Conservation (phyloP, 441 rosid genomes). For the Croton laevigatus region DNA sequence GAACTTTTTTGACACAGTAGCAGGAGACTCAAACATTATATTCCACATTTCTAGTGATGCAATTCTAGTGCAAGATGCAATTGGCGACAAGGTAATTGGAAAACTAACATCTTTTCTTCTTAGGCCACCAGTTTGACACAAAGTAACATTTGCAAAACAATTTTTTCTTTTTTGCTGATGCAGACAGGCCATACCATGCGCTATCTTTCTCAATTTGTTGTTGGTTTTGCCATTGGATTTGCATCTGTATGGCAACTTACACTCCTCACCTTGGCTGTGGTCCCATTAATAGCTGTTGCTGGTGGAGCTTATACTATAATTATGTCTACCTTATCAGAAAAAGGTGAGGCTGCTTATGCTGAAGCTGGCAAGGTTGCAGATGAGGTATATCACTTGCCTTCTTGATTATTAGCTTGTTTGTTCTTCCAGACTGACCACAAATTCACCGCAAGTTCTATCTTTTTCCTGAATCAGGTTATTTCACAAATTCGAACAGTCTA, state of each 20-base stretch:
- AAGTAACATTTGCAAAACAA: not conserved
- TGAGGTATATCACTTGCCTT: slow-evolving; percentile 48
- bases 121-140: not conserved
- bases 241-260: slow-evolving; percentile 77
- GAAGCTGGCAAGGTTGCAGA: slow-evolving; percentile 79
- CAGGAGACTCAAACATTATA: slow-evolving; percentile 61
- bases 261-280: slow-evolving; percentile 80
- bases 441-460: not conserved
- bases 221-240: slow-evolving; percentile 72
- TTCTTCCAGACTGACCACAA: not conserved
- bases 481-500: slow-evolving; percentile 75
- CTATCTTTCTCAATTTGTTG: slow-evolving; percentile 63
- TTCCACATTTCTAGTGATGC: slow-evolving; percentile 79
- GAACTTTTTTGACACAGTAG: slow-evolving; percentile 68
- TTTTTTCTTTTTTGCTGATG: slow-evolving; percentile 27
- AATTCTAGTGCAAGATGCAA: slow-evolving; percentile 80
- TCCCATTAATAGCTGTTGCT: slow-evolving; percentile 75
- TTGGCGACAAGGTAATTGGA: slow-evolving; percentile 70
- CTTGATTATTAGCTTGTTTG: not conserved
- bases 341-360: slow-evolving; percentile 80
- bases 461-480: slow-evolving; percentile 41
- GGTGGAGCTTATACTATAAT: slow-evolving; percentile 70
- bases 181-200: slow-evolving; percentile 81
- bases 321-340: slow-evolving; percentile 74
- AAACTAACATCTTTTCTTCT: slow-evolving; percentile 1